Evolutionary conservation across 257 asterid species (phyloP).

Genomic region (Ocimum tenuiflorum): DNA sequence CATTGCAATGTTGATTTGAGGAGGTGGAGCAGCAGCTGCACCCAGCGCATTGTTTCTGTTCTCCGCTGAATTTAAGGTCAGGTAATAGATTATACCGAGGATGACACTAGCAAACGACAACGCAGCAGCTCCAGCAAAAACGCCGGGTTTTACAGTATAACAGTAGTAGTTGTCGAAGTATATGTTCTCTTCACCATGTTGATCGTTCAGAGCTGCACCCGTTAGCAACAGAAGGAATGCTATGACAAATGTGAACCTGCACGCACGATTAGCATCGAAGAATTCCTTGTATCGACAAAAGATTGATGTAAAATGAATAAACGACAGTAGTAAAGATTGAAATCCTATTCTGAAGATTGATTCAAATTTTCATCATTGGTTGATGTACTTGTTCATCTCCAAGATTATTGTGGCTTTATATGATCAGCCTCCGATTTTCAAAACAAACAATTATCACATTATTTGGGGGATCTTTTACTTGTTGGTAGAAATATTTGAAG

Average conservation of each 20-base stretch:
- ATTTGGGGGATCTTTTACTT: too few relatives aligned
- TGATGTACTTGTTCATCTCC: too few relatives aligned
- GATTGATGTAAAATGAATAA: too few relatives aligned
- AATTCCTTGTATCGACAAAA: too few relatives aligned
- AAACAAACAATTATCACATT: too few relatives aligned
- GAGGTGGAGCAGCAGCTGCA: conserved; percentile 31
- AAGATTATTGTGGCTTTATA: too few relatives aligned
- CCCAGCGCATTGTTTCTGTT: conserved; percentile 23
- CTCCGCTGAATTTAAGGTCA: conserved; percentile 41
- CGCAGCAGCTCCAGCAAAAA: conserved; percentile 78
- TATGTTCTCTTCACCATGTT: conserved; percentile 65
- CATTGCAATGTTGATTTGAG: conserved; percentile 68
- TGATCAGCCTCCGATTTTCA: too few relatives aligned
- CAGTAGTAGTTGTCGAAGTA: conserved; percentile 67
- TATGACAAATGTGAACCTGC: conserved; percentile 85
- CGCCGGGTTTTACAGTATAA: conserved; percentile 75
- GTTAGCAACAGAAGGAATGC: conserved; percentile 79
- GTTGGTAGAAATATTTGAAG: too few relatives aligned
- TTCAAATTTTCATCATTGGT: too few relatives aligned
- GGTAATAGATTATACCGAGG: conserved; percentile 62
- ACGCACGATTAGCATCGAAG: too few relatives aligned
- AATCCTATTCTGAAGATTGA: too few relatives aligned
- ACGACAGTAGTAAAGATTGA: too few relatives aligned
- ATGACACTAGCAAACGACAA: conserved; percentile 59
- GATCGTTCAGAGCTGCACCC: conserved; percentile 87